phyloP scores from a whole-genome alignment of 2,329 filamentous ascomycete species.

The Sordariomycetes sp. region DNA sequence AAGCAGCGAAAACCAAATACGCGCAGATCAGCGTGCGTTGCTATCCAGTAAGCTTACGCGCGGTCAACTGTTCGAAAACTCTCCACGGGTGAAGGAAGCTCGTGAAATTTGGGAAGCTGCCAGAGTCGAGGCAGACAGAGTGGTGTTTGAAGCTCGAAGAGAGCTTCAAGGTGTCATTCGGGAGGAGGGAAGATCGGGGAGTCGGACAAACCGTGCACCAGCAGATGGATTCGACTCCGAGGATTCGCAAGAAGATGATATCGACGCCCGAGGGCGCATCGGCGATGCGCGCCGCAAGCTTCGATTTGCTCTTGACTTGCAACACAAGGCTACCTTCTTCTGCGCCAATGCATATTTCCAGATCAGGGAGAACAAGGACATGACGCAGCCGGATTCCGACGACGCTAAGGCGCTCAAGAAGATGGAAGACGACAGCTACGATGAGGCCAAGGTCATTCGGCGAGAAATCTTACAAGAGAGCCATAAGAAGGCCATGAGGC shows the following conservation, averaged over 20 bases:
- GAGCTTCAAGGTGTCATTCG: slow-evolving; percentile 46
- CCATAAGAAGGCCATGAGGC: slow-evolving; percentile 22
- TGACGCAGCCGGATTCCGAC: slow-evolving; percentile 57
- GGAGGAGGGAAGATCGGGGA: slow-evolving; percentile 8
- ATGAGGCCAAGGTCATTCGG: slow-evolving; percentile 67
- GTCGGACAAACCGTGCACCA: neutral
- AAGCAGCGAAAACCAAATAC: slow-evolving; percentile 60
- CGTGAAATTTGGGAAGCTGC: slow-evolving; percentile 60
- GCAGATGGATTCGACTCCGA: slow-evolving; percentile 9
- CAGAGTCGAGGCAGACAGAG: slow-evolving; percentile 32
- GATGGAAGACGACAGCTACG: slow-evolving; percentile 65
- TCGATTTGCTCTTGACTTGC: slow-evolving; percentile 64
- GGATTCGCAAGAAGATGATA: slow-evolving; percentile 21
- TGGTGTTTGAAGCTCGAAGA: slow-evolving; percentile 56
- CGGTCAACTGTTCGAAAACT: slow-evolving; percentile 74
- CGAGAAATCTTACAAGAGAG: slow-evolving; percentile 63
- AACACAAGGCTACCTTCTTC: slow-evolving; percentile 80
- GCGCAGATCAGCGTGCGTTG: slow-evolving; percentile 58
- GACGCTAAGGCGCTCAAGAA: slow-evolving; percentile 58
- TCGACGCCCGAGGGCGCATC: slow-evolving; percentile 28
- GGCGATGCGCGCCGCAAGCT: slow-evolving; percentile 54
- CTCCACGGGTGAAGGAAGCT: slow-evolving; percentile 57
- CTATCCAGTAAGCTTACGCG: slow-evolving; percentile 55
- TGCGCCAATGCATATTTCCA: slow-evolving; percentile 77
- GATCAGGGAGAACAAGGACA: slow-evolving; percentile 60